These are phyloP conservation scores for Colletotrichum lupini DNA, from an alignment of 2,329 filamentous ascomycete species.

Conservation along the genomic window DNA sequence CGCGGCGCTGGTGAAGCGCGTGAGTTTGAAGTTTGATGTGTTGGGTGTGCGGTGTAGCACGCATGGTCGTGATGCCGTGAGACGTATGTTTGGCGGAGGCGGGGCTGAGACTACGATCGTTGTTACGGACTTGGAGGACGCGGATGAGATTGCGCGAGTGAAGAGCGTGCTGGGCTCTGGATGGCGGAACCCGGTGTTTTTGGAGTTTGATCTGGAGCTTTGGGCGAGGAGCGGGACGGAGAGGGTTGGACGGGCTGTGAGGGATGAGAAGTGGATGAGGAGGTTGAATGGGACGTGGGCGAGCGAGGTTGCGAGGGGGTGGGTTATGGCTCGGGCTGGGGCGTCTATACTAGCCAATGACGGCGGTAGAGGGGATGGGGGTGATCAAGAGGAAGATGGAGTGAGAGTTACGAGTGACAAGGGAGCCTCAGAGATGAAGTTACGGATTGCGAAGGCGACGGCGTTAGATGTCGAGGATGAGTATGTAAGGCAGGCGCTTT, in stretches of 20 bases:
- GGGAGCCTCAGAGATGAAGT: background rate
- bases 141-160: slow-evolving; percentile 8
- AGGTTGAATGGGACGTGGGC: slow-evolving; percentile 11
- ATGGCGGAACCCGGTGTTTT: slow-evolving; percentile 27
- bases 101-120: background rate
- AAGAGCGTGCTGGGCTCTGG: slow-evolving; percentile 1
- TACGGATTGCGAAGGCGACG: background rate
- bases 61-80: slow-evolving; percentile 4
- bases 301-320: slow-evolving; percentile 26
- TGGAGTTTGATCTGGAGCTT: slow-evolving; percentile 25
- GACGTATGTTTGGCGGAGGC: background rate
- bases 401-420: too few species aligned
- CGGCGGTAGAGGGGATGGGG: too few species aligned
- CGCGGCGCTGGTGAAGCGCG: background rate
- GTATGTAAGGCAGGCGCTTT: background rate
- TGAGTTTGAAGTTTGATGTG: slow-evolving; percentile 19
- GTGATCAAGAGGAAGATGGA: background rate
- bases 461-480: background rate
- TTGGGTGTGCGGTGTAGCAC: background rate
- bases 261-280: slow-evolving; percentile 25
- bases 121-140: slow-evolving; percentile 20
- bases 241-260: background rate
- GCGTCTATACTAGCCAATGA: background rate
- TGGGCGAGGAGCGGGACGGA: slow-evolving; percentile 10
- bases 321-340: background rate